Evolutionary conservation across 495 filamentous ascomycete species (phyloP), one percentile per base, ranked within the genome.

Genomic region (Xylaria cubensis): DNA sequence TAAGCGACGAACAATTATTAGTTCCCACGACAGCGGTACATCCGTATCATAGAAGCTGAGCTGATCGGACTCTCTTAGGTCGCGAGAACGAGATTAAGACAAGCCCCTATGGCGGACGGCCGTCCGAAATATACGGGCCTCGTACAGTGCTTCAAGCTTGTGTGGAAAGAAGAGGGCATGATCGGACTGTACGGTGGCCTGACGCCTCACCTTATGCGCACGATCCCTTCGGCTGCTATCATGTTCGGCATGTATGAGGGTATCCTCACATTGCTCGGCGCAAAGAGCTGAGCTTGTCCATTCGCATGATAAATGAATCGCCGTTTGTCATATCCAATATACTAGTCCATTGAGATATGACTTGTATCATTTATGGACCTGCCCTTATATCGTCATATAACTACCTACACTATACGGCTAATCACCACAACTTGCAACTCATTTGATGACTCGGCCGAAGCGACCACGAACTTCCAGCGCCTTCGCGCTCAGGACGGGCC

Each of bases 221-320:
- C 94, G 15, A 93, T 97, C 4, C 94, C 94, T 6, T 94, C 92
- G 64, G 94, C 94, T 15, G 92, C 92, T 64, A 95, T 97, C 78
- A 97, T 95, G 86, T 95, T 97, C 75, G 93, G 93, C 71, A 94
- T 94, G 80, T 97, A 97, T 80, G 94, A 97, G 80, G 89, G 88
- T 39, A 93, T 96, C 70, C 82, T 97, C 64, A 88, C 88, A 51
- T 72, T 91, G 24, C 78, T 89, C 42, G 81, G 80, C 42, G 79
- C 80, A 29, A 83, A 81, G 75, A 79, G 80, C 64, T 84, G 74
- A 80, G 51, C 71, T 44, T 39, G n/a, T 48, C 24, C 10, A 15
- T 29, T 24, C 64, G 0, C 46, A 62, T 26, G 26, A 59, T 34
- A 32, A 42, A 46, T 39, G 69, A 46, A 66, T 29, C 10, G 15